A percentile compares a stretch with the other conserved stretches of the same genome.
Evolutionary conservation across 352 stramenopile species (phyloP).

Genomic region (Phytophthora idaei): DNA sequence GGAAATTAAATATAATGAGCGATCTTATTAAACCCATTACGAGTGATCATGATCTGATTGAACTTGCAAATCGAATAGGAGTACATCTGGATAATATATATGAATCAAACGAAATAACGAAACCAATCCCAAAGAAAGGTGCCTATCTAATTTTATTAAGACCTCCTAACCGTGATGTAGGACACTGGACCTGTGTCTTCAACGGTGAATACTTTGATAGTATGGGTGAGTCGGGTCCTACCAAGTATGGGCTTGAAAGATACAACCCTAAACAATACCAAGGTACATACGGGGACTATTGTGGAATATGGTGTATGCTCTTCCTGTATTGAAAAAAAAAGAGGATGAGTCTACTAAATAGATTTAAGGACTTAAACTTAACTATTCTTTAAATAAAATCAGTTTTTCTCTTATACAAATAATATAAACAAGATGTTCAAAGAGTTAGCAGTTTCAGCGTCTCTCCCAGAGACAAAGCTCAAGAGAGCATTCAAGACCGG

Average conservation of each 20-base stretch:
- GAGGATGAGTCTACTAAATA: too few relatives aligned
- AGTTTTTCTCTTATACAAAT: background rate
- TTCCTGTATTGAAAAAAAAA: background rate
- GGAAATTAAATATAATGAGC: background rate
- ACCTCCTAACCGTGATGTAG: background rate
- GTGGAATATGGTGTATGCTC: background rate
- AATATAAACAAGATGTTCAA: background rate
- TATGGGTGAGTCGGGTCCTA: background rate
- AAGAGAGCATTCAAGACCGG: slow-evolving; percentile 7
- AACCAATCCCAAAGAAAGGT: background rate
- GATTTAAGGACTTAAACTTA: background rate
- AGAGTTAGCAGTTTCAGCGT: slow-evolving; percentile 4
- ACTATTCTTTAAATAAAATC: slow-evolving; percentile 9
- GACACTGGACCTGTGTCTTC: background rate
- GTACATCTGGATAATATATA: background rate
- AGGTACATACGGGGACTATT: background rate
- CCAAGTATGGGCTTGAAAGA: background rate
- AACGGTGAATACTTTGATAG: background rate
- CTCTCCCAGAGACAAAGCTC: slow-evolving; percentile 1
- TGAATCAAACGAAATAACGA: background rate
- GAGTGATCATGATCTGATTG: background rate
- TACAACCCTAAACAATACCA: background rate
- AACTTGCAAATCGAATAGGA: background rate
- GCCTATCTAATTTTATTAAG: background rate
- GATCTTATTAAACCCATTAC: background rate